These are phyloP conservation scores for Gardenia jasminoides DNA, from an alignment of 257 asterid genomes.

Conservation along the genomic window DNA sequence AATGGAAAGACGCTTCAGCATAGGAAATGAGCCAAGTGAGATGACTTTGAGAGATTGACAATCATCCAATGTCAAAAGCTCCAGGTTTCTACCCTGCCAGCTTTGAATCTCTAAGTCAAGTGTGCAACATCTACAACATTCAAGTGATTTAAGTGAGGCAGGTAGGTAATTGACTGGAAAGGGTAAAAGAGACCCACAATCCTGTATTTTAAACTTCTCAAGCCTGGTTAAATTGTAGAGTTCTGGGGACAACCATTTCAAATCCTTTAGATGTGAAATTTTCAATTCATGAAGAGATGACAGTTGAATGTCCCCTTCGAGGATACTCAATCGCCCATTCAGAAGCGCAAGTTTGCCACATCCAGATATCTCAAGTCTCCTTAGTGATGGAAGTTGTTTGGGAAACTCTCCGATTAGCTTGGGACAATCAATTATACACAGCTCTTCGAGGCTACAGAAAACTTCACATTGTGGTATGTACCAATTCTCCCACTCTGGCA, in stretches of 20 bases:
- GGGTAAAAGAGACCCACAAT: background rate
- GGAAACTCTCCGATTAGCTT: conserved; percentile 35
- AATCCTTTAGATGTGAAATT: background rate
- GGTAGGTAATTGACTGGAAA: no score
- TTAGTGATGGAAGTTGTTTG: conserved; percentile 24
- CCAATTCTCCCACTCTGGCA: conserved; percentile 43
- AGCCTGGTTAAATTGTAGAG: background rate
- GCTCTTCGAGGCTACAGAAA: conserved; percentile 36
- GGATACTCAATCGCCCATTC: conserved; percentile 20
- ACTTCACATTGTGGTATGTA: conserved; percentile 13
- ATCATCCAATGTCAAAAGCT: no score
- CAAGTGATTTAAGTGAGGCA: no score
- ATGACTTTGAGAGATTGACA: background rate
- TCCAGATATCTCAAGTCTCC: conserved; percentile 31
- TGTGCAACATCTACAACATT: no score
- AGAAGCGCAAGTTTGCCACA: conserved; percentile 27
- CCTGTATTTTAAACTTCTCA: background rate
- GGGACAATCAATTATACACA: conserved; percentile 37
- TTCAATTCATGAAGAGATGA: background rate
- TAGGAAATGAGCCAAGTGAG: background rate
- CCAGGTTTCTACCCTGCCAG: no score
- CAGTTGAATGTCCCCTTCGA: background rate
- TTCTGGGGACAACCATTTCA: background rate
- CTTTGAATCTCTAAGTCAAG: no score
- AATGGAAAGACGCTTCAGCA: rapidly evolving